Base-by-base conservation (phyloP, 1,284 basidiomycete genomes). In the Xerocomus subilludens region DNA sequence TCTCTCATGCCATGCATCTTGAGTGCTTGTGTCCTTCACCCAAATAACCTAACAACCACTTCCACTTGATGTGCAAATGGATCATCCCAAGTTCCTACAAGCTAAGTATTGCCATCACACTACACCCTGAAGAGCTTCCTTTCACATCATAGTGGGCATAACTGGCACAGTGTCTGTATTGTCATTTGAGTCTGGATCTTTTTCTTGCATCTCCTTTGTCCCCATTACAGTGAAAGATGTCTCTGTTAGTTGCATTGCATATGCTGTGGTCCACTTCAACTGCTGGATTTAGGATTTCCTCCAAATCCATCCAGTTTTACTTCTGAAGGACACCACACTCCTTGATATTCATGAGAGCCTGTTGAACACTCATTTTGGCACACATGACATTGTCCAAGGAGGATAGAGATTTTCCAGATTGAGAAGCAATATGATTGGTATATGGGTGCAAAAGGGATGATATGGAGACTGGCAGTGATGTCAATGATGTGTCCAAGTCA, bases 41-140 rank as follows among this genome's bases (percentile, higher is more conserved):
- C 77, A 73, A 83, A 81, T 45, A 71, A 73, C 21, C 64, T 73
- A 58, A 83, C 70, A 33, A 82, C 70, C 9, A 33, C 76, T 67
- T 82, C 80, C 53, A 80, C 53, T 64, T 66, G 35, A 47, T 23
- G 35, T 9, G 49, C 47, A 36, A 36, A 65, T 30, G 35, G 33
- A 18, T 53, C 47, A 14, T 65, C 47, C 30, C 47, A 53, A 47
- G 56, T 47, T 30, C 38, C 56, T 11, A 67, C 32, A 47, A 67
- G 21, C 49, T 58, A 42, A 55, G 36, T 32, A 67, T 27, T 27
- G 32, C 38, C n/a, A n/a, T n/a, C n/a, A n/a, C 33, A 59, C 18
- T 5, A 32, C 38, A 58, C 36, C 55, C 55, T 56, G 55, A 18
- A 56, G 55, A 32, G 55, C 55, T 56, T 56, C 30, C 16, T 56